Base-by-base conservation (phyloP, 495 filamentous ascomycete genomes). In the Letharia lupina region DNA sequence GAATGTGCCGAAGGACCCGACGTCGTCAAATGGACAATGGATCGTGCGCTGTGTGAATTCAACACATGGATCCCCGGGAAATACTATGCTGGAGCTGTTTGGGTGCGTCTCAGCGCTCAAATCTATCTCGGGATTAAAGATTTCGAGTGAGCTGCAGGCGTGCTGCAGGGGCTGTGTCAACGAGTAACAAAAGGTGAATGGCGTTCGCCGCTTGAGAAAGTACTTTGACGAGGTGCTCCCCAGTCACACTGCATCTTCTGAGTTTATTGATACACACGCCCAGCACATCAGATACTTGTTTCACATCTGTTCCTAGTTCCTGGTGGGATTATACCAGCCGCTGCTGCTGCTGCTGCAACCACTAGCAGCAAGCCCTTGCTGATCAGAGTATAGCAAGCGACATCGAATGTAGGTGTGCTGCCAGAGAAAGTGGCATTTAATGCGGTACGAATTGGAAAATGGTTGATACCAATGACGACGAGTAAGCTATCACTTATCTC, bases 61-160 rank as follows among this genome's bases (percentile, higher is more conserved):
- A 61, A 61, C 59, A 61, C 59, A 12, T 61, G 59, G 59, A 61
- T 61, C 5, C 59, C 40, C 4, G 59, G 39, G 37, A 61, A 76
- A 74, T 61, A 45, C 40, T 61, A 61, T 33, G 41, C 7, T 6
- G 82, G 81, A 4, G 75, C 76, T 45, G 77, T 83, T 72, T 96
- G 89, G 90, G 81, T 82, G 9, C 77, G 93, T 45, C 70, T 96
- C 48, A 90, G 87, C 72, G 90, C 81, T 18, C 90, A 96, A 80
- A 78, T 90, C 0, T 97, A 90, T 74, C 72, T 96, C 54, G 90
- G 91, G 52, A 71, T 84, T 64, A 79, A 78, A 13, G 91, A 96
- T 77, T 95, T 95, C 70, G 86, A 87, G 73, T 90, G 86, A 85
- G 81, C 81, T 37, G 90, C 78, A 1, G 68, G 76, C 50, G 74